These are phyloP conservation scores for Chamaecrista fasciculata DNA, from an alignment of 306 rosid species.

Conservation along the genomic window DNA sequence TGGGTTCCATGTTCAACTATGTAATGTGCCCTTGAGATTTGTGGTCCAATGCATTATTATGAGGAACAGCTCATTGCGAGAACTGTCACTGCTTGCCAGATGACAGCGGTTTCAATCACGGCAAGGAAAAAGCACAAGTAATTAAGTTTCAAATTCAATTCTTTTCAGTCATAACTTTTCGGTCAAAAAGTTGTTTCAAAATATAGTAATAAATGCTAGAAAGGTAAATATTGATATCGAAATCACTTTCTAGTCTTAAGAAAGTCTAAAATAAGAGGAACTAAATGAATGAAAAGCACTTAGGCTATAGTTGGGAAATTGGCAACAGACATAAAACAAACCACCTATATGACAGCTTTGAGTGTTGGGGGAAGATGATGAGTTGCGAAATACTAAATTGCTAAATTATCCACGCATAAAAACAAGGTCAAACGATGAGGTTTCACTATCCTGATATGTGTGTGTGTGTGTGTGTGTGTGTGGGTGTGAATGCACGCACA, in stretches of 20 bases:
- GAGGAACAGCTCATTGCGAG: background rate
- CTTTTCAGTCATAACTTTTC: background rate
- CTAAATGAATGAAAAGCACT: background rate
- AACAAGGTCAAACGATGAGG: background rate
- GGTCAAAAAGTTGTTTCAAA: background rate
- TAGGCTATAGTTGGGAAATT: background rate
- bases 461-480: too few relatives aligned
- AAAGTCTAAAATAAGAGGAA: background rate
- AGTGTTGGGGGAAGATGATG: background rate
- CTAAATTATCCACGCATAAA: background rate
- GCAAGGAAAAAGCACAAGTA: background rate
- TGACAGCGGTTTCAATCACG: background rate
- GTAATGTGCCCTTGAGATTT: background rate
- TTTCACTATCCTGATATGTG: too few relatives aligned
- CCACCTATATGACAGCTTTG: conserved; percentile 1
- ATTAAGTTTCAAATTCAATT: background rate
- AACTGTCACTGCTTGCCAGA: background rate
- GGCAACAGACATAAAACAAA: conserved; percentile 10
- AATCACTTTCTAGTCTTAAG: background rate
- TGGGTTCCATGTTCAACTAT: background rate
- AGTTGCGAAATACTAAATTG: background rate
- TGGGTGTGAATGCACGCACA: too few relatives aligned
- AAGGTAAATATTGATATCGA: background rate
- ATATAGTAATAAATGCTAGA: background rate
- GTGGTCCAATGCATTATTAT: background rate